A percentile compares a stretch with the other conserved stretches of the same genome.
phyloP scores from a whole-genome alignment of 345 rosid species.

The Hibiscus trionum region DNA sequence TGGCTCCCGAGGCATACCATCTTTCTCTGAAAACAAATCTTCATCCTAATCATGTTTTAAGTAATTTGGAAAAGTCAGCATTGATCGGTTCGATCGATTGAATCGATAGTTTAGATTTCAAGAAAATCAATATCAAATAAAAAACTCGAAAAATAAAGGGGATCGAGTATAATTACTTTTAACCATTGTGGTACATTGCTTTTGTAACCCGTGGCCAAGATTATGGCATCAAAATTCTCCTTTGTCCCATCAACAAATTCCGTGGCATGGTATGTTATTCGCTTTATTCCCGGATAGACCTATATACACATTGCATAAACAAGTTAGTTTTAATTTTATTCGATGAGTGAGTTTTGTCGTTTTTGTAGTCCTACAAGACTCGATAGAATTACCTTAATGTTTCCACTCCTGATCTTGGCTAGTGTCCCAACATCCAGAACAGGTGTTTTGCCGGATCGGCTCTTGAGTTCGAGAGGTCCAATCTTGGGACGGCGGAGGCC shows the following conservation, averaged over 20 bases:
- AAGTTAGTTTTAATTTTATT: background rate
- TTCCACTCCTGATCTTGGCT: constrained; percentile 52
- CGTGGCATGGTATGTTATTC: constrained; percentile 30
- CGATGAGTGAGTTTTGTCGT: no score
- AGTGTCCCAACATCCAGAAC: constrained; percentile 78
- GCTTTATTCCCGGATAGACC: constrained; percentile 62
- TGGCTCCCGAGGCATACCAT: constrained; percentile 52
- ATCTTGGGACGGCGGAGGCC: constrained; percentile 65
- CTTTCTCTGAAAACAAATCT: constrained; percentile 51
- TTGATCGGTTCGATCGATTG: no score
- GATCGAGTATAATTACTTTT: constrained; percentile 35
- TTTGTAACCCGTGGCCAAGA: constrained; percentile 84
- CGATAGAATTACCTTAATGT: constrained; percentile 41
- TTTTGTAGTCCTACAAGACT: no score
- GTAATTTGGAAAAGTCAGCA: no score
- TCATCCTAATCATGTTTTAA: constrained; percentile 27
- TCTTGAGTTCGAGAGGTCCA: constrained; percentile 75
- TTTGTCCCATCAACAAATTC: constrained; percentile 67
- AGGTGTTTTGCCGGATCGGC: constrained; percentile 65
- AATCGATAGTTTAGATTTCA: no score
- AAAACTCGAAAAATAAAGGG: background rate
- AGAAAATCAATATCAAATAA: no score
- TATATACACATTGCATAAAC: constrained; percentile 3
- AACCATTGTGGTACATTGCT: constrained; percentile 79
- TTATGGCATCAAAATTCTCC: constrained; percentile 57